Base-by-base conservation (phyloP, 345 rosid genomes). In the Raphanus sativus region DNA sequence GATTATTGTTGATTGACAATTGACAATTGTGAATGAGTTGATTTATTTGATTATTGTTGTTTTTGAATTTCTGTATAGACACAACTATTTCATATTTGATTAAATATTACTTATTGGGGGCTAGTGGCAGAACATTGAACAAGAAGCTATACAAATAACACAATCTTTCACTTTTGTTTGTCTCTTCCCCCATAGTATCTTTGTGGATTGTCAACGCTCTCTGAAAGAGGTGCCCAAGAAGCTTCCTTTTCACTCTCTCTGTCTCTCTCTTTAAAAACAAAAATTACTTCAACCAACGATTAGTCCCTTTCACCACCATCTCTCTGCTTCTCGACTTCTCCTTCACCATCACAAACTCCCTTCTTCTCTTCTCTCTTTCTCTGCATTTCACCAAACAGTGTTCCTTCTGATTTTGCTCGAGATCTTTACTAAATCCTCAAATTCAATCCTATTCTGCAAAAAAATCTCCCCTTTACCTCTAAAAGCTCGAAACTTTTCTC, bases 181-280 rank as follows among this genome's bases (percentile, higher is more conserved):
- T 64, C 73, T 68, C 65, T 34, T 7, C 6, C 63, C 24, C 40
- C 33, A 65, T 34, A 60, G 85, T 85, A 70, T 69, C 81, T 77
- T 54, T 77, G 71, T 71, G 71, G 67, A 70, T 77, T 77, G 95
- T 87, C 93, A 88, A 91, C 91, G 93, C 88, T 88, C 80, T 65
- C 54, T 38, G 74, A 77, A 84, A 76, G 82, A 81, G 82, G 81
- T 59, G 77, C 73, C 69, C 64, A 70, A 79, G 97, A 90, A 92
- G 80, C 86, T 89, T 89, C 92, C 87, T 74, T 63, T 70, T 81
- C 85, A 82, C 83, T 83, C 86, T 80, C 76, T 67, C 81, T 69
- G 70, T 25, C n/a, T 24, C 77, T 64, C 81, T 76, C 81, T 77
- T 83, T 77, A 79, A 75, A 84, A 25, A 6, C 3, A 6, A 13